A percentile compares a stretch with the other conserved stretches of the same genome.
phyloP scores from a whole-genome alignment of 441 rosid genomes.

The Pelargonium cotyledonis region DNA sequence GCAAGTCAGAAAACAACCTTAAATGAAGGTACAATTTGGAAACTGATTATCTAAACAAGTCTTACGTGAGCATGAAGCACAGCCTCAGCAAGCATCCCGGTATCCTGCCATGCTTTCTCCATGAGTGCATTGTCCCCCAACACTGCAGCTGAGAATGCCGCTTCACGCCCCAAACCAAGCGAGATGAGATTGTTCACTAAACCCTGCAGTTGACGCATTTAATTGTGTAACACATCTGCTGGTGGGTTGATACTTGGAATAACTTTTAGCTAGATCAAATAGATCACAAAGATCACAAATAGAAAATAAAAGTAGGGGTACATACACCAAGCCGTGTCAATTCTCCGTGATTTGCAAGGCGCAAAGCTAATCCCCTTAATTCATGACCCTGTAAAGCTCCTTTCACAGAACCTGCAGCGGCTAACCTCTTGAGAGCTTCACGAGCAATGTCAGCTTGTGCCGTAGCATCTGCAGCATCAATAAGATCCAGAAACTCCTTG shows the following conservation, averaged over 20 bases:
- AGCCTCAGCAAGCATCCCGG: constrained; percentile 98
- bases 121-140: constrained; percentile 93
- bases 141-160: constrained; percentile 91
- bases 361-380: constrained; percentile 86
- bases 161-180: constrained; percentile 87
- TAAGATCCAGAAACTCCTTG: constrained; percentile 89
- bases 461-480: constrained; percentile 99
- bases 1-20: constrained; percentile 7
- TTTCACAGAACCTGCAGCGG: constrained; percentile 92
- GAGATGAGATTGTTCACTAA: constrained; percentile 80
- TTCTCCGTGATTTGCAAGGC: constrained; percentile 97
- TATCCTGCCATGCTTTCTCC: constrained; percentile 99
- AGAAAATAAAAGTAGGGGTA: constrained; percentile 20
- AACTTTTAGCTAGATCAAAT: constrained; percentile 9
- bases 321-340: constrained; percentile 83
- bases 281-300: not conserved
- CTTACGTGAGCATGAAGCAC: constrained; percentile 95
- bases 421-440: constrained; percentile 90
- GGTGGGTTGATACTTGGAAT: not conserved
- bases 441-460: constrained; percentile 88
- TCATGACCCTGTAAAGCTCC: constrained; percentile 91
- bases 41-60: constrained; percentile 7
- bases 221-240: not conserved
- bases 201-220: constrained; percentile 42
- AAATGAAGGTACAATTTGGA: not conserved